Evolutionary conservation across 345 rosid species (phyloP), one percentile per base, ranked within the genome.

Genomic region (Linum lewisii): DNA sequence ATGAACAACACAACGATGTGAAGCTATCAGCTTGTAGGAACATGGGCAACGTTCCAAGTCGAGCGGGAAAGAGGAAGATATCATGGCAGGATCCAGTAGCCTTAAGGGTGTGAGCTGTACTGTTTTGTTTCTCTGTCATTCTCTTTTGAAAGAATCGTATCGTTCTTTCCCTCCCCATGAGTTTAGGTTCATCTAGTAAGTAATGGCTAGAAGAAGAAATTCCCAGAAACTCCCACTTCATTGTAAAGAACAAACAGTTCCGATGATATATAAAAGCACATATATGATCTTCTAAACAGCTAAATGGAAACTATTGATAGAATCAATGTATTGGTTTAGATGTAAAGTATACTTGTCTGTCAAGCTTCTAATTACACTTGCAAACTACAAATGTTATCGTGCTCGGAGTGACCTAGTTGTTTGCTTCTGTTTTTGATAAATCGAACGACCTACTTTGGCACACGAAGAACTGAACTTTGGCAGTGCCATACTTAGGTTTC

Each of bases 51-150:
- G 89, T 83, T 54, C 19, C 84, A 2, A 74, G 66, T 18, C 72
- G 79, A 60, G 62, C 68, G 0, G 94, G 86, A 71, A 93, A 93
- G 86, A 80, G 95, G 79, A 93, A 77, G 89, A 88, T 93, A 58
- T 44, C 95, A 59, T 93, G 99, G 99, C 95, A 88, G 74, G 97
- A 93, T 69, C 91, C 81, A 63, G 83, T 89, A 75, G 97, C 87
- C 44, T 77, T 89, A 69, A 84, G 84, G 69, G 97, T 85, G 62
- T 82, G 68, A 81, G 58, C 5, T 29, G 34, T 8, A 29, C n/a
- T n/a, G 51, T 49, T 29, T 34, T 42, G 15, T 16, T 42, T 42
- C 16, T 23, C n/a, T n/a, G n/a, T n/a, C n/a, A n/a, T 50, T 45
- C 42, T 7, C 60, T 57, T 26, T 54, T 59, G 69, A 59, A 13